phyloP scores from a whole-genome alignment of 768 basidiomycete genomes.

The Mrakia frigida region DNA sequence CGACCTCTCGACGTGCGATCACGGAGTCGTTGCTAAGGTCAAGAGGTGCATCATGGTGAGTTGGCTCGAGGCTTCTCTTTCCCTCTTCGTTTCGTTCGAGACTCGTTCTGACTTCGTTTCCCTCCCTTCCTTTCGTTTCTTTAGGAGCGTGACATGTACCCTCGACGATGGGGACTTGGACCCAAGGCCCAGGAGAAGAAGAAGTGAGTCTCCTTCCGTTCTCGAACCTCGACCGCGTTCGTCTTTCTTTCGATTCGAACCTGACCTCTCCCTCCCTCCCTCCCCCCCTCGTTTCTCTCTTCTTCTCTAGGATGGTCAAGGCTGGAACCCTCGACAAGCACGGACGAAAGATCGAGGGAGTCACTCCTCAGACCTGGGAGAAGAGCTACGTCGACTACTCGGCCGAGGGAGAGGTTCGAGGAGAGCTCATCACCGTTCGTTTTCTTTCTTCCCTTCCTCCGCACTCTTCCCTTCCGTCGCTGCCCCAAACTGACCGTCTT shows the following conservation, averaged over 20 bases:
- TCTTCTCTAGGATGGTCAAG: slow-evolving; percentile 66
- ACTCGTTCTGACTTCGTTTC: background rate
- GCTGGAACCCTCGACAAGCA: slow-evolving; percentile 95
- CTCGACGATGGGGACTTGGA: slow-evolving; percentile 96
- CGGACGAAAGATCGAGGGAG: slow-evolving; percentile 78
- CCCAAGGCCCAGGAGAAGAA: slow-evolving; percentile 96
- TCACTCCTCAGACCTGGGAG: slow-evolving; percentile 86
- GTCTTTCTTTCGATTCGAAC: background rate
- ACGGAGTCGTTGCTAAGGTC: slow-evolving; percentile 97
- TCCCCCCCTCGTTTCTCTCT: background rate
- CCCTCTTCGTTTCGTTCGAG: background rate
- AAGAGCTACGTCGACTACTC: slow-evolving; percentile 86
- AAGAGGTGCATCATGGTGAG: slow-evolving; percentile 97
- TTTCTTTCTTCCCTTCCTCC: slow-evolving; percentile 31
- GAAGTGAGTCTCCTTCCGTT: slow-evolving; percentile 49
- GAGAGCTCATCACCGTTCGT: slow-evolving; percentile 30
- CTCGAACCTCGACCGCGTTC: background rate
- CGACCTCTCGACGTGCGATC: slow-evolving; percentile 94
- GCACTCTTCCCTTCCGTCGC: slow-evolving; percentile 10
- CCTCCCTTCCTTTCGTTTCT: background rate
- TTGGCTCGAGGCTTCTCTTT: background rate
- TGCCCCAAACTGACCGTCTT: background rate
- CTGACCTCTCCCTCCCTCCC: background rate
- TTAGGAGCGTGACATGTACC: slow-evolving; percentile 79
- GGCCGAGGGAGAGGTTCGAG: slow-evolving; percentile 49